Evolutionary conservation across 768 basidiomycete species (phyloP), one percentile per base, ranked within the genome.

Genomic region (Suillus alpinus): DNA sequence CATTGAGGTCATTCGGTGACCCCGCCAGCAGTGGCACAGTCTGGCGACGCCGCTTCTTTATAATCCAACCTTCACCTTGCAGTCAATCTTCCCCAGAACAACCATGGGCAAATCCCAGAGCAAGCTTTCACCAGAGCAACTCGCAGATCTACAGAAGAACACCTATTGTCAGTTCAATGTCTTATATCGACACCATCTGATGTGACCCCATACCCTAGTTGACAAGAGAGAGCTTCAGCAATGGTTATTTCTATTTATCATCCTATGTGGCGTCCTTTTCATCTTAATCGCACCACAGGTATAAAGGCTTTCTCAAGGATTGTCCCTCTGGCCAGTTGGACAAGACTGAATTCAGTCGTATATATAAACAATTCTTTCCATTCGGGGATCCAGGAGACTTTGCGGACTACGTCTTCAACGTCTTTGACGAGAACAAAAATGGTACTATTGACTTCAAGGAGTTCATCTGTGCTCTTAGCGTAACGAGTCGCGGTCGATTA

Each of bases 351-450:
- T 99, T 99, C 78, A 84, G 90, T 69, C 88, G 90, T 75, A 99
- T 99, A 81, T 99, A 98, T 84, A 94, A 95, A 73, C 97, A 98
- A 75, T 99, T 99, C 89, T 99, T 99, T 82, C 97, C 97, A 29
- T 99, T 99, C 70, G 97, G 97, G 63, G 96, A 99, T 75, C 96
- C 97, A 8, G 86, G 81, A 61, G 91, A 96, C 73, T 99, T 99
- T 71, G 95, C 97, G 41, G 92, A 98, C 76, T 95, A 96, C 68
- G 96, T 99, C 69, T 99, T 99, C 83, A 95, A 97, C 70, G 95
- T 98, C 61, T 95, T 95, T 73, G 94, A 96, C 73, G 87, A 89
- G 70, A 93, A 96, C 81, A 88, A 90, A 83, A 95, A 92, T 76
- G 94, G 93, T 59, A 94, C 91, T 31, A 99, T 99, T 77, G 97